Evolutionary conservation across 805 yeast genomes (phyloP), one percentile per base, ranked within the genome.

Genomic region (Barnettozyma botsteinii): DNA sequence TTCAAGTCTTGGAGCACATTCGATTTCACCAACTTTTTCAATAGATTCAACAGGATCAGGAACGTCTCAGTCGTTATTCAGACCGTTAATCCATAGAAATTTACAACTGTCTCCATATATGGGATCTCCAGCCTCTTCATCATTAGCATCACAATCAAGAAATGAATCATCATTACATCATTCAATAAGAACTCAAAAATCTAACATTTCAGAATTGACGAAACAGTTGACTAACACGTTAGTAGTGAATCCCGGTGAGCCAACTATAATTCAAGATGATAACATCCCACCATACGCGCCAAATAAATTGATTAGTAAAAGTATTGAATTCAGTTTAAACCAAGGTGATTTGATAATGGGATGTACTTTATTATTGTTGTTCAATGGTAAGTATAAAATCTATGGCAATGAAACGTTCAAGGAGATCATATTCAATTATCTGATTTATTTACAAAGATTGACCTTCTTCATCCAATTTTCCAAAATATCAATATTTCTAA

Each of bases 311-410:
- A 63, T 84, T 10, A 51, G 61, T 34, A 65, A 75, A 47, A 75
- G 79, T 0, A 58, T 76, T n/a, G 69, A 69, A 18, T 79, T 73
- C 58, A 73, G 81, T 31, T 55, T 72, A 5, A 57, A 58, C 8
- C 83, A 79, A 48, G 91, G 91, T 1, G 87, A 84, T 54, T 51
- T 80, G 14, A 62, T 79, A 12, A 64, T 79, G 69, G 68, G 81
- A 45, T 71, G 83, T 5, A 69, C 82, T 0, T 48, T 84, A 26
- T 64, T 80, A 0, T 50, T 79, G 20, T 53, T 84, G 26, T 79
- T 83, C 55, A 69, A 66, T 40, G 65, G 64, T 5, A 50, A 42
- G 38, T 67, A 66, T 42, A 66, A 70, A 22, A 46, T 43, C 42
- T 63, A 40, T 50, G 56, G 35, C 14, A 45, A 46, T 13, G 35